phyloP scores from a whole-genome alignment of 371 early-diverging fungal genomes.

The Mucor velutinosus region DNA sequence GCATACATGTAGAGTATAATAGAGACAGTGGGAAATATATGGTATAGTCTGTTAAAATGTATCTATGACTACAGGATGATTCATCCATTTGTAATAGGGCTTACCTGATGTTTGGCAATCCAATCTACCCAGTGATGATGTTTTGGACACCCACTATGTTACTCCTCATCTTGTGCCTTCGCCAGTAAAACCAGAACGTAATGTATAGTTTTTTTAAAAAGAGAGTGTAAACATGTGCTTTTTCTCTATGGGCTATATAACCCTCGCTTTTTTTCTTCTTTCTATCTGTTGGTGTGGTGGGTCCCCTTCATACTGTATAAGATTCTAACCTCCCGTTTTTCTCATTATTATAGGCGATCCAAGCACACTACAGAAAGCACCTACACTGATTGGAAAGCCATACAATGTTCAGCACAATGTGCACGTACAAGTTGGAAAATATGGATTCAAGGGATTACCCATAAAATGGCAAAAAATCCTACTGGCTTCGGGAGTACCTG shows the following conservation, averaged over 20 bases:
- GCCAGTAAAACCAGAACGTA: constrained; percentile 34
- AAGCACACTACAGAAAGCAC: constrained; percentile 16
- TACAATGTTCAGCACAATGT: constrained; percentile 66
- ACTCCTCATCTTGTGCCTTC: constrained; percentile 66
- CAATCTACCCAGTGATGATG: constrained; percentile 64
- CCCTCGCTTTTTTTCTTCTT: not conserved
- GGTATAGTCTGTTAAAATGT: constrained; percentile 31
- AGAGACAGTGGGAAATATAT: constrained; percentile 62
- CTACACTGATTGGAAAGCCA: constrained; percentile 58
- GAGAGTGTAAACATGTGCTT: constrained; percentile 15
- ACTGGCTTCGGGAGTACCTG: constrained; percentile 57
- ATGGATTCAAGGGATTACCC: constrained; percentile 59
- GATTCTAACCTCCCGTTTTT: constrained; percentile 1
- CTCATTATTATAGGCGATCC: constrained; percentile 16
- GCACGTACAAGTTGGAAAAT: constrained; percentile 60
- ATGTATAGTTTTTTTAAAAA: not conserved
- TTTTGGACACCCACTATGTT: constrained; percentile 64
- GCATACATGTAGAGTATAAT: constrained; percentile 70
- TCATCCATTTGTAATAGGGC: constrained; percentile 36
- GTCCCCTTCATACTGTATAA: not conserved
- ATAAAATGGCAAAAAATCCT: constrained; percentile 59
- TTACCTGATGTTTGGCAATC: constrained; percentile 70
- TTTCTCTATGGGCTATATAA: not conserved
- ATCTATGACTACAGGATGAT: not conserved
- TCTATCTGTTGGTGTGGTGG: constrained; percentile 2